A percentile compares a stretch with the other conserved stretches of the same genome.
Evolutionary conservation across 768 basidiomycete species (phyloP).

Genomic region (Postia placenta): DNA sequence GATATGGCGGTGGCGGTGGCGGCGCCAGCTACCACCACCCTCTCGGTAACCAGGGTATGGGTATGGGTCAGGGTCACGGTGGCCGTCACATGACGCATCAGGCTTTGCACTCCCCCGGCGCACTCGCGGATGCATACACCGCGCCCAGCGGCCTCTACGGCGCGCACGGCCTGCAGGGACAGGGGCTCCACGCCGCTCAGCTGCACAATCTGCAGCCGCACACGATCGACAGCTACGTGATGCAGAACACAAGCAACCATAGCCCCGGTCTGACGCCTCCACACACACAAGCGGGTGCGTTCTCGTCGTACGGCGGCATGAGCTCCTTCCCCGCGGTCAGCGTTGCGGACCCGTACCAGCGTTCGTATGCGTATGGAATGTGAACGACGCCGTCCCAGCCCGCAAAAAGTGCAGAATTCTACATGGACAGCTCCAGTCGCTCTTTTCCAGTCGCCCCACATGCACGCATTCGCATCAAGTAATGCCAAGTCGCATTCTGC

Average conservation of each 20-base stretch:
- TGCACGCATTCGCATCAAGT: conserved; percentile 6
- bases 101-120: conserved; percentile 43
- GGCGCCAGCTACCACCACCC: conserved; percentile 56
- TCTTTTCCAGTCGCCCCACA: conserved; percentile 13
- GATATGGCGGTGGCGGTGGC: conserved; percentile 35
- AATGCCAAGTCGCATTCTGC: conserved; percentile 2
- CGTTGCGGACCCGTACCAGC: conserved; percentile 70
- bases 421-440: conserved; percentile 11
- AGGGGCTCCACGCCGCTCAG: conserved; percentile 38
- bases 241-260: conserved; percentile 68
- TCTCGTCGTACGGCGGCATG: conserved; percentile 49
- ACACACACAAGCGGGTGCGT: conserved; percentile 47
- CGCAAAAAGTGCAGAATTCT: not conserved
- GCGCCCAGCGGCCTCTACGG: conserved; percentile 58
- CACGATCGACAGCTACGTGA: conserved; percentile 75
- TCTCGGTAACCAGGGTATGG: conserved; percentile 52
- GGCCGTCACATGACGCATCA: conserved; percentile 52
- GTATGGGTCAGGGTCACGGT: conserved; percentile 26
- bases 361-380: conserved; percentile 76
- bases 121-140: conserved; percentile 61
- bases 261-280: conserved; percentile 56
- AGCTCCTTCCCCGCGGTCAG: conserved; percentile 44
- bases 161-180: conserved; percentile 50
- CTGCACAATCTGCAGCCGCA: conserved; percentile 49
- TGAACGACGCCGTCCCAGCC: conserved; percentile 31